These are phyloP conservation scores for Glycine latifolia DNA, from an alignment of 306 rosid genomes.

Conservation along the genomic window DNA sequence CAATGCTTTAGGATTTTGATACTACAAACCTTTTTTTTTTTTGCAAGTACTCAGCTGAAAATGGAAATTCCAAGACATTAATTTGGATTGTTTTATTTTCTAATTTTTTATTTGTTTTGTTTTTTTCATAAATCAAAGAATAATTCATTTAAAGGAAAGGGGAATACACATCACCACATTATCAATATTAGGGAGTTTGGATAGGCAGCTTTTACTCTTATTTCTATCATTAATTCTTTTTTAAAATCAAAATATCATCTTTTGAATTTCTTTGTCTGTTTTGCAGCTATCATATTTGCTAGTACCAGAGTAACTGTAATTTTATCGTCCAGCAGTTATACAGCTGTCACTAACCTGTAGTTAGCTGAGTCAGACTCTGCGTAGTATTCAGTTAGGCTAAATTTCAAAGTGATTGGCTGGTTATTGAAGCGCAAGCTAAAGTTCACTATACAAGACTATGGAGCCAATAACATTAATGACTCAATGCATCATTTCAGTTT, in stretches of 20 bases:
- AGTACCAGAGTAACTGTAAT: not conserved
- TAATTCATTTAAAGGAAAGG: constrained; percentile 10
- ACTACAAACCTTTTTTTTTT: not conserved
- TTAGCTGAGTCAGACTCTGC: too few relatives aligned
- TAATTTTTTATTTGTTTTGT: not conserved
- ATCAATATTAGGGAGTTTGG: constrained; percentile 24
- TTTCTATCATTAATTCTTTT: not conserved
- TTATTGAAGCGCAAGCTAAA: too few relatives aligned
- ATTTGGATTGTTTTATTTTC: not conserved
- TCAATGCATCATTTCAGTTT: too few relatives aligned
- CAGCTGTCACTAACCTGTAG: too few relatives aligned
- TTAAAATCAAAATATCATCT: not conserved
- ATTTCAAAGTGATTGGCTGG: too few relatives aligned
- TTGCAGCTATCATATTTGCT: not conserved
- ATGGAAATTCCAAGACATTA: constrained; percentile 32
- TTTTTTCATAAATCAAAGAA: not conserved
- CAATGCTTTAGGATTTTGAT: not conserved
- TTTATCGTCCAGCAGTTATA: not conserved
- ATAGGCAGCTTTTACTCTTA: constrained; percentile 18
- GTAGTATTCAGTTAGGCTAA: too few relatives aligned
- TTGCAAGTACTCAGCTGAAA: constrained; percentile 21
- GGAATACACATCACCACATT: not conserved
- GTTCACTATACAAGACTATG: too few relatives aligned
- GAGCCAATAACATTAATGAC: too few relatives aligned
- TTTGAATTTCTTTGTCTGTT: not conserved